Evolutionary conservation across 2,329 filamentous ascomycete genomes (phyloP).

Genomic region (Ilyonectria sp.): DNA sequence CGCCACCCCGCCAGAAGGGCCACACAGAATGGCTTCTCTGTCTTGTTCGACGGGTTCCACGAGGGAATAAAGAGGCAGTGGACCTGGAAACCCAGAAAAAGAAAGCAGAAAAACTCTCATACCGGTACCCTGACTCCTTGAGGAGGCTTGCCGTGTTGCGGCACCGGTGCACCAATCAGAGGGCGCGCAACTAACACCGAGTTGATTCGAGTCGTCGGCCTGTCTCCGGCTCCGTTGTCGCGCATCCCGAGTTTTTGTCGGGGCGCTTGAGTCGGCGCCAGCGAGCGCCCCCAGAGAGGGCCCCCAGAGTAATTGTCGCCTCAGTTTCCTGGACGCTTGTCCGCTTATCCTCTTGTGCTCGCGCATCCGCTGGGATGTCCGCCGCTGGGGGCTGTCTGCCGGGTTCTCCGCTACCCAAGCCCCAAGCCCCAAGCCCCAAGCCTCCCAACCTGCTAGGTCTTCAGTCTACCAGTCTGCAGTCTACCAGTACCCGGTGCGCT

Average conservation of each 20-base stretch:
- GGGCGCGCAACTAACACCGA: slow-evolving; percentile 38
- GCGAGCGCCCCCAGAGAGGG: slow-evolving; percentile 8
- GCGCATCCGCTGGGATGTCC: slow-evolving; percentile 17
- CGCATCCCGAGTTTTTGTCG: slow-evolving; percentile 49
- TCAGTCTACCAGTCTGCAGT: background rate
- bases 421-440: background rate
- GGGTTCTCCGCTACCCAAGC: background rate
- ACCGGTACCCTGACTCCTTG: slow-evolving; percentile 32
- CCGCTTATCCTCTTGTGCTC: slow-evolving; percentile 19
- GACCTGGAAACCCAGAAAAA: slow-evolving; percentile 35
- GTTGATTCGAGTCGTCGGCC: slow-evolving; percentile 33
- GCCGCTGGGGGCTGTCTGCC: slow-evolving; percentile 1
- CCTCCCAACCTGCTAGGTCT: background rate
- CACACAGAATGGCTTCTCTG: background rate
- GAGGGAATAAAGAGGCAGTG: slow-evolving; percentile 28
- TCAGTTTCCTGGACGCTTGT: slow-evolving; percentile 11
- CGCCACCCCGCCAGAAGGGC: background rate
- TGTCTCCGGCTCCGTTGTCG: slow-evolving; percentile 32
- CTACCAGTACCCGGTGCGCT: slow-evolving; percentile 25
- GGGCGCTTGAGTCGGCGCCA: slow-evolving; percentile 40
- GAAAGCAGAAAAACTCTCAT: slow-evolving; percentile 33
- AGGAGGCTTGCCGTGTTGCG: slow-evolving; percentile 30
- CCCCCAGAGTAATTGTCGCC: slow-evolving; percentile 3
- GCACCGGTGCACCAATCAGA: slow-evolving; percentile 40
- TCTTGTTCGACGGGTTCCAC: slow-evolving; percentile 28